A percentile compares a stretch with the other conserved stretches of the same genome.
Conservation (phyloP, 768 basidiomycete species). For the Xerocomellus intermedius region DNA sequence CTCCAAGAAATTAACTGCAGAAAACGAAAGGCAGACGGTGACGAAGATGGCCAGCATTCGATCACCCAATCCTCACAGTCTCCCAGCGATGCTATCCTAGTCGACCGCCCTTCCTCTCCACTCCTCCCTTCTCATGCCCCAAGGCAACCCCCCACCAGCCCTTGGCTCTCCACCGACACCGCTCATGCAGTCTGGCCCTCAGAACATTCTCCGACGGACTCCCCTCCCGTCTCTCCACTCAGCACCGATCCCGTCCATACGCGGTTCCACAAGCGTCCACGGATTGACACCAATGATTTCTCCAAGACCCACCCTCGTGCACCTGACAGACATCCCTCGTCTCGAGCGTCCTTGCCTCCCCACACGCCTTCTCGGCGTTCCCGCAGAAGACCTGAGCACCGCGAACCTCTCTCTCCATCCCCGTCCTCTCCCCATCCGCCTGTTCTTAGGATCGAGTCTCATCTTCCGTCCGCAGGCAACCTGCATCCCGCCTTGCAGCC, state of each 20-base stretch:
- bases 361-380: slow-evolving; percentile 32
- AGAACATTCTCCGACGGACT: slow-evolving; percentile 34
- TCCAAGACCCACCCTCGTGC: slow-evolving; percentile 15
- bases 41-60: slow-evolving; percentile 36
- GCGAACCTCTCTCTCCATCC: slow-evolving; percentile 31
- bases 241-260: slow-evolving; percentile 31
- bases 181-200: slow-evolving; percentile 38
- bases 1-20: slow-evolving; percentile 49
- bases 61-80: slow-evolving; percentile 35
- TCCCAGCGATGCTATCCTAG: slow-evolving; percentile 34
- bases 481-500: slow-evolving; percentile 32
- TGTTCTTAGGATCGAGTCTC: slow-evolving; percentile 25
- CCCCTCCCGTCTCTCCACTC: slow-evolving; percentile 40
- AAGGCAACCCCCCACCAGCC: slow-evolving; percentile 37
- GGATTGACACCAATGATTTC: slow-evolving; percentile 25
- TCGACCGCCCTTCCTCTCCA: slow-evolving; percentile 32
- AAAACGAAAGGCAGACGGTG: slow-evolving; percentile 66
- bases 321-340: slow-evolving; percentile 9
- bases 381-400: slow-evolving; percentile 28
- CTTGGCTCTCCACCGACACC: slow-evolving; percentile 32
- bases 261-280: slow-evolving; percentile 31
- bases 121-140: slow-evolving; percentile 36
- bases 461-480: slow-evolving; percentile 19
- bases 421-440: slow-evolving; percentile 21
- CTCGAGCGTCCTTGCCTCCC: slow-evolving; percentile 19